Base-by-base conservation (phyloP, 129 eudicot genomes). In the Tanacetum coccineum region DNA sequence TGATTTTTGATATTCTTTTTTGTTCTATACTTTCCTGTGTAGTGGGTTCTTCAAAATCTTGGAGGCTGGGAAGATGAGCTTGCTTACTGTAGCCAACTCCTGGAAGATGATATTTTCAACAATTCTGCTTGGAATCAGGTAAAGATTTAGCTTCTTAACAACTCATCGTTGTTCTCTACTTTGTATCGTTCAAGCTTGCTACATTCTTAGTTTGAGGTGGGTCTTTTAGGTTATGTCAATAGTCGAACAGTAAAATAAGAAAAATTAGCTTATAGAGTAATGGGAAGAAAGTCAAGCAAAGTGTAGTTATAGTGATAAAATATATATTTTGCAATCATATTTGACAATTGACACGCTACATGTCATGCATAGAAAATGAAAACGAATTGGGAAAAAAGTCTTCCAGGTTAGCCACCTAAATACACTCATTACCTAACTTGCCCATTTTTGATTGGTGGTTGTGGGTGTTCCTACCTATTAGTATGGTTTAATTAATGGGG, bases 121-220 rank as follows among this genome's bases (percentile, higher is more conserved):
- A 94, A 94, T 70, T 94, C 99, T 75, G 99, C 97, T 72, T 94
- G 99, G 99, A 94, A 94, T 87, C 99, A 94, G 97, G 99, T 94
- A 78, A 21, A 12, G 28, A 42, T 20, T 22, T 28, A 42, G 25
- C 56, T 63, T 25, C 12, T 46, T 4, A 25, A 56, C 30, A 10
- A 13, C 4, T 39, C 15, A 50, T 75, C 44, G 50, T 50, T 69
- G 9, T 67, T 57, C 28, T 36, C n/a, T 6, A 32, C 6, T 51
- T 47, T 25, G 17, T 59, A 21, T 67, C 44, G 1, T 9, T 12
- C 6, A 13, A 49, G 54, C 54, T n/a, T 1, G 9, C 0, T 36
- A 36, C 40, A 36, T 36, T n/a, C 40, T 9, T 36, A 36, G 40
- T 6, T n/a, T 5, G 40, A 36, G 1, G 40, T 1, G 40, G 40